Base-by-base conservation (phyloP, 208 protist species). In the Leptomonas pyrrhocoris region DNA sequence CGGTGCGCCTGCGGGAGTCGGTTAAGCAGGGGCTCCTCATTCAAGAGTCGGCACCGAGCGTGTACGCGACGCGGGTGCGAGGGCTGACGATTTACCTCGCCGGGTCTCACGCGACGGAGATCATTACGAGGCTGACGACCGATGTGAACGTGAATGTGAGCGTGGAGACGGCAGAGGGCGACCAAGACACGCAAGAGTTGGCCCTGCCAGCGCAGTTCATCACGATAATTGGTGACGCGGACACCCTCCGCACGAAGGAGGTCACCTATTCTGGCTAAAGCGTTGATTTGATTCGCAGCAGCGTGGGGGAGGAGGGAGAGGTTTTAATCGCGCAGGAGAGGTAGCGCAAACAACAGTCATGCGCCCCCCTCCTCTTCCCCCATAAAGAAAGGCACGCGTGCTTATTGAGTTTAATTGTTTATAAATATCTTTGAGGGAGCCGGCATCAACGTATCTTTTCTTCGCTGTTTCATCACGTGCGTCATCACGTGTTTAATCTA, bases 121-220 rank as follows among this genome's bases (percentile, higher is more conserved):
- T 84, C 19, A 50, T 81, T 13, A 80, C 79, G 54, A 64, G 45
- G 46, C 53, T 66, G 57, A 56, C 55, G 16, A 75, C 74, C 7
- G 72, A 74, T 50, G 54, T 80, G 25, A 84, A 81, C 38, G 66
- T 75, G 23, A 74, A 76, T 19, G 43, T 73, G 18, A 60, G 63
- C 40, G 57, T 74, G 43, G 23, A 65, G 38, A 63, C 72, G 58
- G 40, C 63, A 34, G 60, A 78, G 15, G 79, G 74, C 19, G 79
- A 80, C 4, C 51, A 53, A 34, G 73, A 74, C 54, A 36, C 58
- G 53, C 57, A 60, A 6, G 79, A 74, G 61, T 31, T 84, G 34
- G 57, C 79, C 4, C 56, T 84, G 53, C 74, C 79, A 16, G 68
- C 69, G 58, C 79, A 84, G 68, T 77, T 56, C 61, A 67, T 68